Conservation (phyloP, 805 yeast species). For the Yarrowia osloensis region DNA sequence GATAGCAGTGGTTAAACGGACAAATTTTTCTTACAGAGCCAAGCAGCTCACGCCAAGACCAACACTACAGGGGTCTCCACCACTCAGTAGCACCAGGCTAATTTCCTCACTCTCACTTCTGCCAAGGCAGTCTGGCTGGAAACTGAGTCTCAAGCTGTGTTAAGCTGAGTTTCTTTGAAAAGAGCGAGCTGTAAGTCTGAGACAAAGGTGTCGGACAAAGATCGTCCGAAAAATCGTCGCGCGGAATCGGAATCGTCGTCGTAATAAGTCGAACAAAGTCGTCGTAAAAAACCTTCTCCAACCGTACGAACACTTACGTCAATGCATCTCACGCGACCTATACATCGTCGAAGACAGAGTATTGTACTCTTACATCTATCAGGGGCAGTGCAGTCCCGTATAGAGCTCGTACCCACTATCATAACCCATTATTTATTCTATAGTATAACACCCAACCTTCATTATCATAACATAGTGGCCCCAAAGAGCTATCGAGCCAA, state of each 20-base stretch:
- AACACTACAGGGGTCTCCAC: too few relatives aligned
- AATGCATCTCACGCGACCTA: background rate
- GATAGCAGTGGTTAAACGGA: too few relatives aligned
- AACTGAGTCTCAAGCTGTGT: too few relatives aligned
- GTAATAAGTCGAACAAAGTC: background rate
- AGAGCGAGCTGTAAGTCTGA: too few relatives aligned
- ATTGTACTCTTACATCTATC: background rate
- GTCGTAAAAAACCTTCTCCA: background rate
- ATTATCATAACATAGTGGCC: conserved; percentile 2
- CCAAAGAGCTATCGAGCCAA: background rate
- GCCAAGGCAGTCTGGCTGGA: too few relatives aligned
- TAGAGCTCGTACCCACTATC: background rate
- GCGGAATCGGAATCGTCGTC: background rate
- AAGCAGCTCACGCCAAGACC: too few relatives aligned
- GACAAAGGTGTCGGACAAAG: background rate
- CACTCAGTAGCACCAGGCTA: too few relatives aligned
- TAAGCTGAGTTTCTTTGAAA: too few relatives aligned
- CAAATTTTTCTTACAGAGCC: too few relatives aligned
- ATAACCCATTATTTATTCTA: conserved; percentile 1
- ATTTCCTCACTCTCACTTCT: too few relatives aligned
- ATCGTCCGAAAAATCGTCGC: background rate
- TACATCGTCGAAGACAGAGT: too few relatives aligned
- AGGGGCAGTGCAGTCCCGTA: too few relatives aligned
- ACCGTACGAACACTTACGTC: background rate
- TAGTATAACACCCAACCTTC: background rate